Evolutionary conservation across 257 asterid species (phyloP).

Genomic region (Jasminum sambac): DNA sequence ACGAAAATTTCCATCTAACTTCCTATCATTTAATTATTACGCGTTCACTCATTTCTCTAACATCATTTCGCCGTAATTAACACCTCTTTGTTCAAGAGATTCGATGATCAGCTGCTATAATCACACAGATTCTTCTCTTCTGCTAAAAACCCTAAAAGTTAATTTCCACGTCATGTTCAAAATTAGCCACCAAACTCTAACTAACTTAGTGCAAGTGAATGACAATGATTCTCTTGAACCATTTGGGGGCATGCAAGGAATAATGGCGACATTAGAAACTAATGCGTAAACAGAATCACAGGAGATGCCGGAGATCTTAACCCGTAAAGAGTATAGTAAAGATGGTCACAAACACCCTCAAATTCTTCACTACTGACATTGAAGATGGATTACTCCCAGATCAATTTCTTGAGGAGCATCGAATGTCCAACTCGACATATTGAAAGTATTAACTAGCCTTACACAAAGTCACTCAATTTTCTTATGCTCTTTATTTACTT

Average conservation of each 20-base stretch:
- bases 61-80: no score
- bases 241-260: neutral
- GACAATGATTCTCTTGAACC: neutral
- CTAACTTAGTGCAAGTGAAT: neutral
- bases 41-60: no score
- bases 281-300: conserved; percentile 25
- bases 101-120: no score
- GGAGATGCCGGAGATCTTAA: conserved; percentile 29
- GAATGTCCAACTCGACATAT: conserved; percentile 72
- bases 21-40: no score
- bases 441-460: conserved; percentile 83
- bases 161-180: neutral
- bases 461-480: conserved; percentile 64
- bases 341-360: conserved; percentile 97
- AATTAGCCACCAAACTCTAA: neutral
- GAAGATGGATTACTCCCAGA: conserved; percentile 88
- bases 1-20: no score
- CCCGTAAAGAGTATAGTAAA: conserved; percentile 83
- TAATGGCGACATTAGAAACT: conserved; percentile 24
- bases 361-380: conserved; percentile 85
- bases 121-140: no score
- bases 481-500: conserved; percentile 12
- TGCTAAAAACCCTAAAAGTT: no score
- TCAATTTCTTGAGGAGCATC: conserved; percentile 76
- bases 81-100: no score